Evolutionary conservation across 2,329 filamentous ascomycete species (phyloP).

Genomic region (Myriosclerotinia curreyana): DNA sequence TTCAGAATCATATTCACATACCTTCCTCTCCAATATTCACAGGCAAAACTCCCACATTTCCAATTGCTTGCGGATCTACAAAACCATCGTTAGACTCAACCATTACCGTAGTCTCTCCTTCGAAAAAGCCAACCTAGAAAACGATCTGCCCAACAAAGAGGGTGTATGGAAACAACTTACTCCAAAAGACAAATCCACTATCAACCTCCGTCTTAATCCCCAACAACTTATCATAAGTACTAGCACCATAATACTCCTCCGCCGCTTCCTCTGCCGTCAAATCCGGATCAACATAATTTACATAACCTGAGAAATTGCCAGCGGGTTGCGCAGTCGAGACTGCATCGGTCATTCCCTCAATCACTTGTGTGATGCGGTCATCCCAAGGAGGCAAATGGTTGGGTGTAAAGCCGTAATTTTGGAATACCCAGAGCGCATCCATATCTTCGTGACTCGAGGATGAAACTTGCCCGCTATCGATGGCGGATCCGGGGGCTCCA

Average conservation of each 20-base stretch:
- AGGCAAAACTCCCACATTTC: constrained; percentile 20
- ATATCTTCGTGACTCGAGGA: constrained; percentile 27
- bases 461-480: constrained; percentile 21
- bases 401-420: constrained; percentile 28
- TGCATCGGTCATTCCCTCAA: constrained; percentile 29
- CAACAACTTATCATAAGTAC: constrained; percentile 29
- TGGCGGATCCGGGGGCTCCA: constrained; percentile 25
- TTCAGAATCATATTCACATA: background rate
- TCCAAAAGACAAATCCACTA: constrained; percentile 31
- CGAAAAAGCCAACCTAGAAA: too few species aligned
- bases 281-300: constrained; percentile 34
- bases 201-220: constrained; percentile 30
- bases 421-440: constrained; percentile 30
- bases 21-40: background rate
- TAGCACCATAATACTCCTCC: constrained; percentile 31
- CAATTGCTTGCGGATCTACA: constrained; percentile 23
- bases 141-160: background rate
- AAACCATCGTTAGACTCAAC: background rate
- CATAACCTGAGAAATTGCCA: constrained; percentile 33
- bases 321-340: constrained; percentile 29
- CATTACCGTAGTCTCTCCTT: background rate
- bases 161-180: background rate
- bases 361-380: constrained; percentile 18
- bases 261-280: constrained; percentile 24
- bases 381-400: constrained; percentile 25